Conservation (phyloP, 2,329 filamentous ascomycete species). For the Juglanconis juglandina region DNA sequence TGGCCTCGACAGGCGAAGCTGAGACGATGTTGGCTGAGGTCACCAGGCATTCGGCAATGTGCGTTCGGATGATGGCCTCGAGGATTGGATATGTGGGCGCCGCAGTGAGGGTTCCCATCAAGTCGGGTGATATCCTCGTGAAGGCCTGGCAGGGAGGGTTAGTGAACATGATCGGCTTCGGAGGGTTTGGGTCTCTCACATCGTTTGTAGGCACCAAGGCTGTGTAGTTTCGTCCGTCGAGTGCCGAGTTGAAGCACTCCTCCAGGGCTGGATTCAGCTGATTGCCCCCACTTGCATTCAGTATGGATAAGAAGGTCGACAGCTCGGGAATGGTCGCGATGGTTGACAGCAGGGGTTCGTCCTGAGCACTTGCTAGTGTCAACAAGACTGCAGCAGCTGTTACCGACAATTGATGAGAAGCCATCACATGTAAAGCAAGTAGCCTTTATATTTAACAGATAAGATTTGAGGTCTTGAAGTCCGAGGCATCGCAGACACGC, state of each 20-base stretch:
- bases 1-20: conserved; percentile 3
- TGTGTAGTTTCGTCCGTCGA: conserved; percentile 6
- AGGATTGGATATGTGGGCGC: conserved; percentile 5
- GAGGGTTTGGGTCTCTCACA: background rate
- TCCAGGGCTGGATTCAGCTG: conserved; percentile 5
- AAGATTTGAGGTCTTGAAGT: too few relatives aligned
- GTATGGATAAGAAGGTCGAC: conserved; percentile 3
- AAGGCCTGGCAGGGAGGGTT: background rate
- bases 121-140: background rate
- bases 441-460: background rate
- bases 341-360: conserved; percentile 3
- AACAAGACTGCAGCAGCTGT: background rate
- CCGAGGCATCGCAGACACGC: too few relatives aligned
- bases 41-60: conserved; percentile 1
- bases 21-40: background rate
- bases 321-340: conserved; percentile 8
- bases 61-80: conserved; percentile 7
- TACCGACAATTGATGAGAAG: background rate
- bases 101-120: background rate
- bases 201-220: conserved; percentile 7
- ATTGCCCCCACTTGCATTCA: conserved; percentile 1
- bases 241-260: conserved; percentile 10
- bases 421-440: background rate
- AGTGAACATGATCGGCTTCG: background rate
- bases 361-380: background rate